phyloP scores from a whole-genome alignment of 768 basidiomycete genomes.

The Thelephora aurantiotincta region DNA sequence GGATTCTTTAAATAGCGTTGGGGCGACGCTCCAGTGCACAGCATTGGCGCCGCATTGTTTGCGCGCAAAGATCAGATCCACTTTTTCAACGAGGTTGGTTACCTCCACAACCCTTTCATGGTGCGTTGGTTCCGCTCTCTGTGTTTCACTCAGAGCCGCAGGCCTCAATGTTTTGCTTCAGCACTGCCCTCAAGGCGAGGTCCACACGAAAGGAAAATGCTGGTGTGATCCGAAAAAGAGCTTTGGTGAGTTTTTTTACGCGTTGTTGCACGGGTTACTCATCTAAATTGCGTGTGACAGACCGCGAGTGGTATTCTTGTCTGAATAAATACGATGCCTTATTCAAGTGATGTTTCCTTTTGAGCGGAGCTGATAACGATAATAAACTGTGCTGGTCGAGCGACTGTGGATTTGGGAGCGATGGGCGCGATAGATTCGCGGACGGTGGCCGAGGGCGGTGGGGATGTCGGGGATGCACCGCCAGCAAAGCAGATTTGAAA shows the following conservation, averaged over 20 bases:
- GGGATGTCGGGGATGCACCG: no score
- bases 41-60: conserved; percentile 81
- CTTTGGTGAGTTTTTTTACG: conserved; percentile 37
- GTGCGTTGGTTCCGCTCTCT: background rate
- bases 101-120: conserved; percentile 78
- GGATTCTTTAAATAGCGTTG: conserved; percentile 44
- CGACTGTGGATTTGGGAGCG: no score
- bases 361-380: background rate
- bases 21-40: conserved; percentile 82
- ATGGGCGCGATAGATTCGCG: no score
- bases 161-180: conserved; percentile 20
- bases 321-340: conserved; percentile 59
- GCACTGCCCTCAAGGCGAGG: conserved; percentile 72
- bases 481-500: no score
- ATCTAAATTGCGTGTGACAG: conserved; percentile 22
- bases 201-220: conserved; percentile 68
- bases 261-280: conserved; percentile 3
- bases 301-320: conserved; percentile 84
- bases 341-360: conserved; percentile 23
- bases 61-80: conserved; percentile 83
- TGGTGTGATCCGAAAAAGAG: conserved; percentile 69
- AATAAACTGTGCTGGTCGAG: no score
- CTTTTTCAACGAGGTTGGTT: conserved; percentile 90
- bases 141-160: background rate
- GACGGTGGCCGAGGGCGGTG: no score